Base-by-base conservation (phyloP, 768 basidiomycete species). In the Lentinula boryana region DNA sequence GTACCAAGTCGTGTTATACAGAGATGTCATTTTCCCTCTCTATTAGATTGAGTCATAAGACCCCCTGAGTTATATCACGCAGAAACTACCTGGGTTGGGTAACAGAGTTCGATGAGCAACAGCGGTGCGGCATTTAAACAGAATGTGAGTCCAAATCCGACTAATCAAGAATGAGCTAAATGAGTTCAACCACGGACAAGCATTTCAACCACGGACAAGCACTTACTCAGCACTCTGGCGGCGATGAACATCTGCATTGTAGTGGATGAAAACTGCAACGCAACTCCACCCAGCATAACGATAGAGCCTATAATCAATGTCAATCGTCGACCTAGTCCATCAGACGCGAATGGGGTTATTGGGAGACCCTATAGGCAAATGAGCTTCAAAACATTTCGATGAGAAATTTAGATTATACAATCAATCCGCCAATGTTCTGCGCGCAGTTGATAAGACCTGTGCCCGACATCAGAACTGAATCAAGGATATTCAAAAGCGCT, bases 1-100 rank as follows among this genome's bases (percentile, higher is more conserved):
- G 69, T 91, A 91, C 89, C 89, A 91, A 53, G 79, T 80, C 0
- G 86, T 79, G 71, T 91, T 91, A 71, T 86, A 90, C 60, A 86
- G 68, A 9, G 85, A 81, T 15, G 83, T 86, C 21, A 86, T 73
- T 70, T 84, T 83, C 3, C 81, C 85, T 60, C 76, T 74, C 76
- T 77, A 35, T 9, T 18, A 40, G 60, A 33, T 32, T n/a, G 4
- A 56, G 55, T 35, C 12, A 46, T 27, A 16, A 8, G 16, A 16
- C 21, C n/a, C 33, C 36, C 60, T 23, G 21, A 31, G 36, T 33
- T 46, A 58, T 27, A 41, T 57, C 48, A 18, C 3, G 12, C 18
- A 13, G 16, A 10, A 70, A 74, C 58, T 66, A 84, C 84, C 66
- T 88, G 87, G 4, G 87, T 88, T 31, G 88, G 88, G 71, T 89